Evolutionary conservation across 2,329 filamentous ascomycete genomes (phyloP).

Genomic region (Verticillium nubilum): DNA sequence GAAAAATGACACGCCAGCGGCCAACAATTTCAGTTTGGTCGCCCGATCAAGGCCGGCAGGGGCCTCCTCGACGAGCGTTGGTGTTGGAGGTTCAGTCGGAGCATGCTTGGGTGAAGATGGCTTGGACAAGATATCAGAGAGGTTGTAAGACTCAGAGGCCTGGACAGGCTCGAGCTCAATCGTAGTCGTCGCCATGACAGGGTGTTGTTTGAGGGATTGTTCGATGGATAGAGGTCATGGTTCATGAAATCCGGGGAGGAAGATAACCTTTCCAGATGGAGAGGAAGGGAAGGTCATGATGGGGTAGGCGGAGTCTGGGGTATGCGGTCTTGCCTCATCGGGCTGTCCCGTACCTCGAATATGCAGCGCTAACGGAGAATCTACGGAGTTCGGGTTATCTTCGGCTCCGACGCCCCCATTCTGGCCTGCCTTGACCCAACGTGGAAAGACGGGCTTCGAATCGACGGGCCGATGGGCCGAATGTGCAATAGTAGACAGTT

Average conservation of each 20-base stretch:
- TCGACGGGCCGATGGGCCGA: neutral
- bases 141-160: neutral
- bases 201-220: neutral
- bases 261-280: neutral
- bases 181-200: neutral
- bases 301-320: neutral
- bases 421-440: neutral
- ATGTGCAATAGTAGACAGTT: too few relatives aligned
- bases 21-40: conserved; percentile 41
- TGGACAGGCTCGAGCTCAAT: conserved; percentile 1
- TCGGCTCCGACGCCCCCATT: neutral
- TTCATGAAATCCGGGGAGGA: neutral
- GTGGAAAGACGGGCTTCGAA: neutral
- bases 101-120: neutral
- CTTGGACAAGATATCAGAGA: neutral
- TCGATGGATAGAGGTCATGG: neutral
- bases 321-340: neutral
- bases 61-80: neutral
- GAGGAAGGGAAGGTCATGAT: neutral
- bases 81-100: neutral
- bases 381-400: neutral
- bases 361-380: neutral
- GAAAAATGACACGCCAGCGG: conserved; percentile 58
- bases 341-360: neutral
- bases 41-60: conserved; percentile 11